Base-by-base conservation (phyloP, 108 stramenopile species). In the Tribonema minus region DNA sequence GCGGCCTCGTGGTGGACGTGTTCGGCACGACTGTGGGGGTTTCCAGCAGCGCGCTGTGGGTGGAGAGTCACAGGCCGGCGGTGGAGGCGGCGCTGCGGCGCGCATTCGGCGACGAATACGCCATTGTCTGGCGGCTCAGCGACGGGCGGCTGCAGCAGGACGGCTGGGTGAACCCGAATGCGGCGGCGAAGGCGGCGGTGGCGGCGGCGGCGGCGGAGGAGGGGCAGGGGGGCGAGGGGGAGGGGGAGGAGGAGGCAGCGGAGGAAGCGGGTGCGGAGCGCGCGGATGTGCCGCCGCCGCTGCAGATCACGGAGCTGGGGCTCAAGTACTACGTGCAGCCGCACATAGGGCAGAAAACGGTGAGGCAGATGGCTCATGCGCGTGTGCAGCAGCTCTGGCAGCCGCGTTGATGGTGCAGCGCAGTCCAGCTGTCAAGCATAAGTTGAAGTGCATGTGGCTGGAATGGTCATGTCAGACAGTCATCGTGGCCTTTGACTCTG, bases 1-100 rank as follows among this genome's bases (percentile, higher is more conserved):
- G 92, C 20, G 96, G 96, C 3, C 80, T 96, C 27, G 92, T 92
- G 28, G 86, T 96, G 23, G 96, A 98, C 78, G 87, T 96, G 3
- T 85, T 94, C 70, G 92, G 88, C 36, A 65, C 34, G 34, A 90
- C 94, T 32, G 80, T 92, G 23, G 76, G 67, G 67, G 81, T 82
- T 23, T 82, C 81, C 90, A 90, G 90, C 34, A 90, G 89, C 20
- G 93, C 96, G 5, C 87, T 92, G 25, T 98, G 95, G 95, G 92
- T 90, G 34, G 92, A 96, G 85, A 87, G 88, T 31, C 91, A 94
- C 70, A 85, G 89, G 68, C 40, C 34, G 1, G 59, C 31, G 27
- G 73, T 87, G 31, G 41, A 39, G 35, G 79, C 37, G n/a, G 85
- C 78, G n/a, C 59, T 87, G 3, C 38, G 26, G 5, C 3, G 36